These are phyloP conservation scores for Colletotrichum acutatum DNA, from an alignment of 2,329 filamentous ascomycete species.

Conservation along the genomic window DNA sequence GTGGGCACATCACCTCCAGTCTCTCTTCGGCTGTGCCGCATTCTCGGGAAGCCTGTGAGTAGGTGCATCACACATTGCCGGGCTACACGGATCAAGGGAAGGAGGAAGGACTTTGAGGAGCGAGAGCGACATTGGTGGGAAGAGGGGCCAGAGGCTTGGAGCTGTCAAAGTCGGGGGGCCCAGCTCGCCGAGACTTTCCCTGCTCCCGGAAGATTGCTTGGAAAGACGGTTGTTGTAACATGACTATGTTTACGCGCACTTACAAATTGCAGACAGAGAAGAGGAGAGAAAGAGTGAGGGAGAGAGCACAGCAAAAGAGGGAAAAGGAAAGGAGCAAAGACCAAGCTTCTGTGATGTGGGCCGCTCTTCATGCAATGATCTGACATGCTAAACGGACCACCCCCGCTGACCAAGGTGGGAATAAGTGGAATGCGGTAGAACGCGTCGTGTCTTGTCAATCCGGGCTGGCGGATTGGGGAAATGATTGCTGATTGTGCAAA, in stretches of 20 bases:
- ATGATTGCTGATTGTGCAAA: neutral
- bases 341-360: constrained; percentile 28
- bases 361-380: constrained; percentile 27
- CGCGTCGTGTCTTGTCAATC: neutral
- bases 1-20: neutral
- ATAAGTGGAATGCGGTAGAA: neutral
- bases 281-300: neutral
- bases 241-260: neutral
- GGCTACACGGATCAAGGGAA: constrained; percentile 26
- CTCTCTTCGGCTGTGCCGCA: constrained; percentile 6
- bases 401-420: constrained; percentile 16
- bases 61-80: neutral
- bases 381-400: constrained; percentile 21
- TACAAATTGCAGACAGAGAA: neutral
- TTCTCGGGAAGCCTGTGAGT: neutral
- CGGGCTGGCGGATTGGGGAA: neutral
- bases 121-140: neutral
- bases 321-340: neutral
- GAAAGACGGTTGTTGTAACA: neutral
- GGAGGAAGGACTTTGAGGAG: neutral
- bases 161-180: neutral
- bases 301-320: neutral
- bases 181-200: neutral
- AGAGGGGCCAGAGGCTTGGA: neutral
- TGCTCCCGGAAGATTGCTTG: neutral